These are phyloP conservation scores for Podospora conica DNA, from an alignment of 495 filamentous ascomycete species.

Conservation along the genomic window DNA sequence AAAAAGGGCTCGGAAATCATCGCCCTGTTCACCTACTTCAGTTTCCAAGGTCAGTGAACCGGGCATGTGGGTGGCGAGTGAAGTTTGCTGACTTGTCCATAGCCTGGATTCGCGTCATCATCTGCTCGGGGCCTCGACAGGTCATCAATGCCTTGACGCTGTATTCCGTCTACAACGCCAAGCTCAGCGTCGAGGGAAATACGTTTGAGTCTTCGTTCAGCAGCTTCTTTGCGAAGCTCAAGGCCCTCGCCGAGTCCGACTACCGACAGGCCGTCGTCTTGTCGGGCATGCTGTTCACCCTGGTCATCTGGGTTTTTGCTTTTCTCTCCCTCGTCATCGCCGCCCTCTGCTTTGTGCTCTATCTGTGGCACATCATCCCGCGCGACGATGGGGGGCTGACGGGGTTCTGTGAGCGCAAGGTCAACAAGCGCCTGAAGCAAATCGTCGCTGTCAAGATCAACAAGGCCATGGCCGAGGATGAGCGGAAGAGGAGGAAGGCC, in stretches of 20 bases:
- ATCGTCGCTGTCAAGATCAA: constrained; percentile 80
- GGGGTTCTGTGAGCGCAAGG: constrained; percentile 82
- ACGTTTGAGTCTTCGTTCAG: constrained; percentile 50
- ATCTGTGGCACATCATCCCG: constrained; percentile 86
- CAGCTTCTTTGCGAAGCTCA: constrained; percentile 72
- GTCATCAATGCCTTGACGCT: constrained; percentile 83
- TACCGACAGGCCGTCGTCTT: constrained; percentile 73
- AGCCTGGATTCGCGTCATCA: constrained; percentile 79
- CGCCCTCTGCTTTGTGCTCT: constrained; percentile 70
- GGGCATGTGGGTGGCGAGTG: too few species aligned
- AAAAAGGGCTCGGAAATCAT: constrained; percentile 87
- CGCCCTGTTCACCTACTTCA: constrained; percentile 89
- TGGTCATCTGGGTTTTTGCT: constrained; percentile 83
- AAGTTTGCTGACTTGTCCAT: constrained; percentile 3
- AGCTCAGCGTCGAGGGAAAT: constrained; percentile 56
- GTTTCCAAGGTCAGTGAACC: constrained; percentile 67
- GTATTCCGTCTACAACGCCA: constrained; percentile 63
- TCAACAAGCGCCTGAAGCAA: constrained; percentile 69
- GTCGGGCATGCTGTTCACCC: constrained; percentile 83
- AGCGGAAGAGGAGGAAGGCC: constrained; percentile 49
- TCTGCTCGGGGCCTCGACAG: constrained; percentile 87
- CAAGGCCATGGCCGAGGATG: constrained; percentile 75
- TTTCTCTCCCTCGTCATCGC: constrained; percentile 68
- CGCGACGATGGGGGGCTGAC: constrained; percentile 67
- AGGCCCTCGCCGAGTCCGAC: constrained; percentile 61